These are phyloP conservation scores for Skeletonema grethae DNA, from an alignment of 108 stramenopile species.

Conservation along the genomic window DNA sequence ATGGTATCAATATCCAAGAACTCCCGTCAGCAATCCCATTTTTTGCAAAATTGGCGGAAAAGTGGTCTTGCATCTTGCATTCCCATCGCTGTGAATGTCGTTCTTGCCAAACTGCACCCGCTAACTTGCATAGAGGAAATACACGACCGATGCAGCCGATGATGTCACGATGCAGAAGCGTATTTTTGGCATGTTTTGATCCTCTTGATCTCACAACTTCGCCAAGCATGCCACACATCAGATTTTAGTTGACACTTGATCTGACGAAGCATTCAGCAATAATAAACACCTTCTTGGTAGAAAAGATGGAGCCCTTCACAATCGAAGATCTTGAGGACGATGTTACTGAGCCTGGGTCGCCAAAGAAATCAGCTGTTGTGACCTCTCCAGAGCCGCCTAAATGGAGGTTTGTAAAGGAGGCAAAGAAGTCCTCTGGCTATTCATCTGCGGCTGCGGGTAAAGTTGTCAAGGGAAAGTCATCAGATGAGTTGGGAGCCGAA, in stretches of 20 bases:
- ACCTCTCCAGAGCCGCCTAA: constrained; percentile 26
- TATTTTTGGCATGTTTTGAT: neutral
- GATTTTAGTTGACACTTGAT: neutral
- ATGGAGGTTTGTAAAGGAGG: constrained; percentile 42
- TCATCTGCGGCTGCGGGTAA: constrained; percentile 28
- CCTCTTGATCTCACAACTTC: neutral
- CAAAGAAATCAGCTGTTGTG: neutral
- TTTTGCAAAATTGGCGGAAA: too few species aligned
- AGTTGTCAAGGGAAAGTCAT: constrained; percentile 15
- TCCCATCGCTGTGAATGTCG: neutral
- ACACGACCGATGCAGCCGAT: neutral
- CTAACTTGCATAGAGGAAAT: neutral
- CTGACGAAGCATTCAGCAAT: neutral
- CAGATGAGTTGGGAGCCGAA: constrained; percentile 38
- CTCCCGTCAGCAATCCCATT: too few species aligned
- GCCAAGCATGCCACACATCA: neutral
- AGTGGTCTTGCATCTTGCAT: too few species aligned
- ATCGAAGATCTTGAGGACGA: neutral
- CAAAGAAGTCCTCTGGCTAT: constrained; percentile 38
- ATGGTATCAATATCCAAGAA: too few species aligned
- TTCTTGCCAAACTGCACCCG: neutral
- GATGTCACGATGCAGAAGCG: neutral
- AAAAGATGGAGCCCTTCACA: neutral
- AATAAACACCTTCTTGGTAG: neutral
- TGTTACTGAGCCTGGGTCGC: neutral